Conservation (phyloP, 2,329 filamentous ascomycete species). For the Neofusicoccum laricinum region DNA sequence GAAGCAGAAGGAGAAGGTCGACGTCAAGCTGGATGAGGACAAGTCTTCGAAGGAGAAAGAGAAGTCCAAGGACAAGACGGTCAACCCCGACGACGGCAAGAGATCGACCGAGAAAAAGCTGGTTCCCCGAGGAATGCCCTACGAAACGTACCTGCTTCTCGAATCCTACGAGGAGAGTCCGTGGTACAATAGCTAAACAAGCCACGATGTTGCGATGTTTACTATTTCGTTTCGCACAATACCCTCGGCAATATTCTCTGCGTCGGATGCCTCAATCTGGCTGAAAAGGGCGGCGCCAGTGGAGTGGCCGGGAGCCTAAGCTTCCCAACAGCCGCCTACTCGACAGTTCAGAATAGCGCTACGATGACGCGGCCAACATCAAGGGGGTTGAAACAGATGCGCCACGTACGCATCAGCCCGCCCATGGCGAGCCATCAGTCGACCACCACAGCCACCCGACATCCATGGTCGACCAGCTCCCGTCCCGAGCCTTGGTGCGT, state of each 20-base stretch:
- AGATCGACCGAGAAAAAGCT: not conserved
- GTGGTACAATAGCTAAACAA: constrained; percentile 16
- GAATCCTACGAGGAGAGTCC: constrained; percentile 16
- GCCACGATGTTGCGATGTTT: not conserved
- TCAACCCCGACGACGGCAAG: constrained; percentile 9
- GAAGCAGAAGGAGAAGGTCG: constrained; percentile 10
- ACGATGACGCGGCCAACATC: constrained; percentile 1
- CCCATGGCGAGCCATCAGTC: not conserved
- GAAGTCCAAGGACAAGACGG: not conserved
- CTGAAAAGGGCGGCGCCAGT: not conserved
- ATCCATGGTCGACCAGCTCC: not conserved
- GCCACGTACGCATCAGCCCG: not conserved
- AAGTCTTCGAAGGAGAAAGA: constrained; percentile 1
- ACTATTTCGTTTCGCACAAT: not conserved
- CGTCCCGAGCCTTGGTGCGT: not conserved
- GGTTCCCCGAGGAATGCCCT: constrained; percentile 15
- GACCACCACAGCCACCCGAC: not conserved
- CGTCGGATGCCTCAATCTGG: not conserved
- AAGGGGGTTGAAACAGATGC: not conserved
- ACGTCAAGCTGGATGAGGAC: constrained; percentile 10
- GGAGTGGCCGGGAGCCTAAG: not conserved
- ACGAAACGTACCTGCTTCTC: constrained; percentile 14
- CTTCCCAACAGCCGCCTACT: not conserved
- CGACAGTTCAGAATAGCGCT: not conserved
- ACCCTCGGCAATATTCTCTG: not conserved